A percentile compares a stretch with the other conserved stretches of the same genome.
Conservation (phyloP, 2,329 filamentous ascomycete genomes). For the Colletotrichum falcatum region DNA sequence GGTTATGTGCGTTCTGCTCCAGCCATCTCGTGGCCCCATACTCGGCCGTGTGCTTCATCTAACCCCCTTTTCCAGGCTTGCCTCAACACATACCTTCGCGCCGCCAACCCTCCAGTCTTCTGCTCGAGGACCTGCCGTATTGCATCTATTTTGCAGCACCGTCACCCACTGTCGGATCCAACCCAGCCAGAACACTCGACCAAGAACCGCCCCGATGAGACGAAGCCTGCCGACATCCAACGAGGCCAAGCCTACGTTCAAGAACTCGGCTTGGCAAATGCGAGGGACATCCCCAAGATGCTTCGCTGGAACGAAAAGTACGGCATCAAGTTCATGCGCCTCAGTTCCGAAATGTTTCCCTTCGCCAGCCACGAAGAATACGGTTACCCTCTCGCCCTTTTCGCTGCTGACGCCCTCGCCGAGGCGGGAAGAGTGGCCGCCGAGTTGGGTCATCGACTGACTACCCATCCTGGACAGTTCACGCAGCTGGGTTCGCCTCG, state of each 20-base stretch:
- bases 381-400: conserved; percentile 86
- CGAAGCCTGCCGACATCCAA: conserved; percentile 72
- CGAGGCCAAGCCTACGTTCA: conserved; percentile 81
- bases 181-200: conserved; percentile 81
- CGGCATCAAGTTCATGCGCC: conserved; percentile 89
- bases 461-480: conserved; percentile 92
- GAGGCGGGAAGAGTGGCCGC: conserved; percentile 82
- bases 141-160: conserved; percentile 88
- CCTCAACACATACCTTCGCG: conserved; percentile 90
- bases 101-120: conserved; percentile 86
- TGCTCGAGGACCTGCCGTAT: conserved; percentile 93
- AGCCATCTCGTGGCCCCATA: no score
- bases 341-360: conserved; percentile 97
- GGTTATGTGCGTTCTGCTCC: conserved; percentile 76
- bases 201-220: conserved; percentile 87
- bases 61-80: conserved; percentile 70
- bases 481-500: conserved; percentile 91
- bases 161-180: conserved; percentile 82
- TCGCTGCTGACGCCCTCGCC: conserved; percentile 81
- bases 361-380: conserved; percentile 91
- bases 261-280: conserved; percentile 82
- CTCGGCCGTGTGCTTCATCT: neutral
- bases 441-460: conserved; percentile 84
- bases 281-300: conserved; percentile 86
- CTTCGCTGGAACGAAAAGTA: conserved; percentile 92